Evolutionary conservation across 2,329 filamentous ascomycete genomes (phyloP).

Genomic region (Lachnellula hyalina): DNA sequence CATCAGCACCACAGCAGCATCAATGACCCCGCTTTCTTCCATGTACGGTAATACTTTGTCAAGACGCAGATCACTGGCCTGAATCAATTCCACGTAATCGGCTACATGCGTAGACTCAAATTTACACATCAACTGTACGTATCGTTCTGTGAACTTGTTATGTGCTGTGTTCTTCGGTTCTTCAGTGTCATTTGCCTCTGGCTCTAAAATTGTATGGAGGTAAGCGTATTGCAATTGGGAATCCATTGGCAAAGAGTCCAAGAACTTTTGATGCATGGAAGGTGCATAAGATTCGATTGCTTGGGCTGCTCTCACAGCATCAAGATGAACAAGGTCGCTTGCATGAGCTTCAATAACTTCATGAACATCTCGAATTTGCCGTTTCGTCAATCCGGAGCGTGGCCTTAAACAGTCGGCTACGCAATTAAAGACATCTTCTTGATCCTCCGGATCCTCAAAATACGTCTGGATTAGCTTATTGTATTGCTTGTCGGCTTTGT

Average conservation of each 20-base stretch:
- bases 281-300: slow-evolving; percentile 51
- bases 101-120: slow-evolving; percentile 80
- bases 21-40: slow-evolving; percentile 83
- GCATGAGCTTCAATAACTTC: slow-evolving; percentile 53
- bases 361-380: slow-evolving; percentile 69
- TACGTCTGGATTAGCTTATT: slow-evolving; percentile 72
- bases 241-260: slow-evolving; percentile 49
- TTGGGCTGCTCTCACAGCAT: slow-evolving; percentile 50
- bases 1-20: slow-evolving; percentile 88
- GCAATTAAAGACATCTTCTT: slow-evolving; percentile 70
- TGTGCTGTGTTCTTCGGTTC: slow-evolving; percentile 36
- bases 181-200: slow-evolving; percentile 35
- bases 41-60: slow-evolving; percentile 79
- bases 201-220: slow-evolving; percentile 68
- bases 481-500: slow-evolving; percentile 74
- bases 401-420: slow-evolving; percentile 69
- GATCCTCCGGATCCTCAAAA: slow-evolving; percentile 78
- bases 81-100: slow-evolving; percentile 72
- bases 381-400: slow-evolving; percentile 56
- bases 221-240: slow-evolving; percentile 58
- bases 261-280: slow-evolving; percentile 49
- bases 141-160: slow-evolving; percentile 68
- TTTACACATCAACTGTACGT: slow-evolving; percentile 85
- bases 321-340: slow-evolving; percentile 50
- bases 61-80: slow-evolving; percentile 71